Evolutionary conservation across 805 yeast genomes (phyloP).

Genomic region (Torulaspora maleeae): DNA sequence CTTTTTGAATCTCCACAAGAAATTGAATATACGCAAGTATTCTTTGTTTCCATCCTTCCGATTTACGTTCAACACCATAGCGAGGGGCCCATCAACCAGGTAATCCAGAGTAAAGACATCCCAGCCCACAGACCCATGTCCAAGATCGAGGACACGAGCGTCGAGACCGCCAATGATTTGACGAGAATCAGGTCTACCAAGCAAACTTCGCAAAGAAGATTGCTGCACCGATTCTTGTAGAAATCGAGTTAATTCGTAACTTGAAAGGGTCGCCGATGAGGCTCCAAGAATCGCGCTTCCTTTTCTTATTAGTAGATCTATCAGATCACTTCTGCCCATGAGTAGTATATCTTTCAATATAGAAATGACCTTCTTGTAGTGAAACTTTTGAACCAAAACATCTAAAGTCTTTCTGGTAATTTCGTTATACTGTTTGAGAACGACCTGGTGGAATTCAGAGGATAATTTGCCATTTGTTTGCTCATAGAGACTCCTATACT

Average conservation of each 20-base stretch:
- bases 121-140: conserved; percentile 80
- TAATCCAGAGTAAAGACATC: conserved; percentile 88
- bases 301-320: conserved; percentile 55
- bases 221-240: conserved; percentile 58
- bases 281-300: conserved; percentile 51
- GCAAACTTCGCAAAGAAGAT: conserved; percentile 45
- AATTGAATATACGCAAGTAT: conserved; percentile 77
- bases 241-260: conserved; percentile 60
- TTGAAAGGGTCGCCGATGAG: conserved; percentile 58
- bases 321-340: conserved; percentile 76
- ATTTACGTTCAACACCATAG: conserved; percentile 50
- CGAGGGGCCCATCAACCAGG: conserved; percentile 47
- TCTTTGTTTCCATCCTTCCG: conserved; percentile 45
- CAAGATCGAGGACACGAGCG: conserved; percentile 73
- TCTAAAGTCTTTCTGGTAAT: conserved; percentile 48
- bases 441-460: conserved; percentile 33
- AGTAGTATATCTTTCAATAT: conserved; percentile 63
- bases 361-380: conserved; percentile 49
- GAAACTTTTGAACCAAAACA: conserved; percentile 46
- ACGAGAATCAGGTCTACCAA: conserved; percentile 35
- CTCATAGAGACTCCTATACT: conserved; percentile 20
- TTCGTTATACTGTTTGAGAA: conserved; percentile 46
- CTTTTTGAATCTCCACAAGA: conserved; percentile 74
- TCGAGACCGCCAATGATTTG: conserved; percentile 56
- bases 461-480: conserved; percentile 6